Percentiles rank a stretch among this genome's conserved stretches.
These are phyloP conservation scores for Cladorrhinum samala DNA, from an alignment of 495 filamentous ascomycete species.

Conservation along the genomic window DNA sequence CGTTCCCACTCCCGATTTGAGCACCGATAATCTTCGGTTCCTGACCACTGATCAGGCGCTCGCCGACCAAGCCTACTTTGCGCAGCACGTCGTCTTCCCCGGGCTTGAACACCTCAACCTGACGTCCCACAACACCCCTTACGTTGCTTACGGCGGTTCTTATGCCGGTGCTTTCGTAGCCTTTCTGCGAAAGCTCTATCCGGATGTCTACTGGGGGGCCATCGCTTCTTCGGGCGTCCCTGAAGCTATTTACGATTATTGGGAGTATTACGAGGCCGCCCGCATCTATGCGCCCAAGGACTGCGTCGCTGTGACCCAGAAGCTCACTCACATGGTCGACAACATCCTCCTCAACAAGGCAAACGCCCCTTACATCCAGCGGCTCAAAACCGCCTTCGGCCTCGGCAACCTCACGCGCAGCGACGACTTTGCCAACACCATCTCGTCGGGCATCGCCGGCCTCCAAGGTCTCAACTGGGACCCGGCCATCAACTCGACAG, in stretches of 20 bases:
- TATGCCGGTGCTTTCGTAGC: constrained; percentile 70
- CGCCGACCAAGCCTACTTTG: constrained; percentile 68
- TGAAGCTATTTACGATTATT: constrained; percentile 64
- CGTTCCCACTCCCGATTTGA: constrained; percentile 52
- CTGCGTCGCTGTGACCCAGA: constrained; percentile 52
- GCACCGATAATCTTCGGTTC: constrained; percentile 61
- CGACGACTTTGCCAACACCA: constrained; percentile 54
- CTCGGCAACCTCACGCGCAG: constrained; percentile 51
- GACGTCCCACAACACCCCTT: constrained; percentile 52
- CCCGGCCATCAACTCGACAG: constrained; percentile 46
- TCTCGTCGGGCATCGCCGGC: constrained; percentile 44
- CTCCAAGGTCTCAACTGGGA: constrained; percentile 70
- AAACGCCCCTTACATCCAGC: constrained; percentile 33
- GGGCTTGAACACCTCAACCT: constrained; percentile 58
- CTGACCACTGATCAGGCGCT: constrained; percentile 70
- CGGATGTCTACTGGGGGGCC: constrained; percentile 60
- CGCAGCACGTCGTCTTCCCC: constrained; percentile 55
- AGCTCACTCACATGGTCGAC: constrained; percentile 56
- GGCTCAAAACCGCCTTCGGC: constrained; percentile 57
- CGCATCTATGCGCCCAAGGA: constrained; percentile 43
- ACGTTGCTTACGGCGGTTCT: constrained; percentile 67
- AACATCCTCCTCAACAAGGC: constrained; percentile 53
- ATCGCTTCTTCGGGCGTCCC: constrained; percentile 69
- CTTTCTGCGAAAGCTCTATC: constrained; percentile 62
- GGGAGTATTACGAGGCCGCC: constrained; percentile 64